Evolutionary conservation across 2,329 filamentous ascomycete genomes (phyloP).

Genomic region (Fusarium mundagurra): DNA sequence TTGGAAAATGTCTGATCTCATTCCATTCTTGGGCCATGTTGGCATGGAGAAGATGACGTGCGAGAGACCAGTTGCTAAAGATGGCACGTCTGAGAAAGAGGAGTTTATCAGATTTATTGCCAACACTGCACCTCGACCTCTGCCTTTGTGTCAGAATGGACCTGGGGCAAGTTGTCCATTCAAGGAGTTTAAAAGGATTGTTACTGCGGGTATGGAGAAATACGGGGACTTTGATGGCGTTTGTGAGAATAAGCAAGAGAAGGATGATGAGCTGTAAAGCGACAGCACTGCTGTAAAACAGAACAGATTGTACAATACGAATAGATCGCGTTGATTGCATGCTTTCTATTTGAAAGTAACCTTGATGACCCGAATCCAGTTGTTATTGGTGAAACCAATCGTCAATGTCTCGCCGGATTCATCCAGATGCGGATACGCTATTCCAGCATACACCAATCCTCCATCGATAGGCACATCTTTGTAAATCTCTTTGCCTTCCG

Average conservation of each 20-base stretch:
- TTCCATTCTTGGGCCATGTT: slow-evolving; percentile 37
- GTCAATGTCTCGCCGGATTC: slow-evolving; percentile 48
- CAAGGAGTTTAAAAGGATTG: slow-evolving; percentile 33
- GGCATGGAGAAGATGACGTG: slow-evolving; percentile 42
- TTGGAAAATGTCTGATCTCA: slow-evolving; percentile 40
- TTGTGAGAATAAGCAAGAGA: slow-evolving; percentile 29
- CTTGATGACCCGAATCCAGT: slow-evolving; percentile 50
- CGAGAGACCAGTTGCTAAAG: not conserved
- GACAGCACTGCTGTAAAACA: not conserved
- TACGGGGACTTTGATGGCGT: slow-evolving; percentile 37
- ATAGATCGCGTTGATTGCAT: fast-evolving
- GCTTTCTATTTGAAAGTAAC: slow-evolving; percentile 1
- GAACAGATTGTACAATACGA: not conserved
- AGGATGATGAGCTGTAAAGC: slow-evolving; percentile 25
- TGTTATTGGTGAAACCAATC: slow-evolving; percentile 53
- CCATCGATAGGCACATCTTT: slow-evolving; percentile 46
- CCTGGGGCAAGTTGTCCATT: slow-evolving; percentile 37
- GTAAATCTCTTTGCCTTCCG: slow-evolving; percentile 48
- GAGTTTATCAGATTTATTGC: slow-evolving; percentile 40
- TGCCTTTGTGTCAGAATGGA: slow-evolving; percentile 33
- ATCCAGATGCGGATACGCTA: slow-evolving; percentile 53
- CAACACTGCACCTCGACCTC: slow-evolving; percentile 35
- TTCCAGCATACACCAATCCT: slow-evolving; percentile 48
- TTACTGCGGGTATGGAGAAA: slow-evolving; percentile 28
- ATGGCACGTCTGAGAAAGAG: slow-evolving; percentile 1